Evolutionary conservation across 345 rosid species (phyloP), one percentile per base, ranked within the genome.

Genomic region (Syzygium oleosum): DNA sequence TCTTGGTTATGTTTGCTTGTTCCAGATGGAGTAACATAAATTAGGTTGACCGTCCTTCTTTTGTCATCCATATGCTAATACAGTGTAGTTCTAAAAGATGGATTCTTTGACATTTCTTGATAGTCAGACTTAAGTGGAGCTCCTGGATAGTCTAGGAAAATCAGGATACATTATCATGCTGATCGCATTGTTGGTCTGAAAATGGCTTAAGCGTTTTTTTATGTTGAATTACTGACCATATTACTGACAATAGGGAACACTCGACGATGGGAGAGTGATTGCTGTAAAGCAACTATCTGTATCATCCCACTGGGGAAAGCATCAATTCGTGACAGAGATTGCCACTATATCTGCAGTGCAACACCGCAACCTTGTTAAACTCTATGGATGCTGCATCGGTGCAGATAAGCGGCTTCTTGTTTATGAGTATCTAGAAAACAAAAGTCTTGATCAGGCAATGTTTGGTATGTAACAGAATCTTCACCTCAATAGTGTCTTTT

Each of bases 201-300:
- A 56, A 56, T 23, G 27, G 61, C 61, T 43, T 43, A 56, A 11
- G 11, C 12, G 12, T 6, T 56, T 10, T 56, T 56, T 56, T 56
- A 56, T 1, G 0, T 56, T 23, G n/a, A 23, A 56, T 25, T 56
- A 56, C 61, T 23, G 61, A 56, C 61, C 61, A 56, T 56, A 56
- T 6, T 21, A 9, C 6, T 68, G 17, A 73, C 52, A 52, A 29
- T n/a, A 93, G 93, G 95, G 93, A 87, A 85, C 41, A 63, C 92
- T 92, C 59, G 29, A 43, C 58, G 98, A 95, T 90, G 97, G 94
- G 88, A 94, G 96, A 90, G 91, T 88, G 84, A 88, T 95, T 87
- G 98, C 96, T 5, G 96, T 95, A 86, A 96, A 96, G 92, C 94
- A 92, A 88, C 89, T 95, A 87, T 92, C 98, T 22, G 90, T 90